A percentile compares a stretch with the other conserved stretches of the same genome.
Conservation (phyloP, 1,139 yeast species). For the Saccharomyces pastorianus region DNA sequence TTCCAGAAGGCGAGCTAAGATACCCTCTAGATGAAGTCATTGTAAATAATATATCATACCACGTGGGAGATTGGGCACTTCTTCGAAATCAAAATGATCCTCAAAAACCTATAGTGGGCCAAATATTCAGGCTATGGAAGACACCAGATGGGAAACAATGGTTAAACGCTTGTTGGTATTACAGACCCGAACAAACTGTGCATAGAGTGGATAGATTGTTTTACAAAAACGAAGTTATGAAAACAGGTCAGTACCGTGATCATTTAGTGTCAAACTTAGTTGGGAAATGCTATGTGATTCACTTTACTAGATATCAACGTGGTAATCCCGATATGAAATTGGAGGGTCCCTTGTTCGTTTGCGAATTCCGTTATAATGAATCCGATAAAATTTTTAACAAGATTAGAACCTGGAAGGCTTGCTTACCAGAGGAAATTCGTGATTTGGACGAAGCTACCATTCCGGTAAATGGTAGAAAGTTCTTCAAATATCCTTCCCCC, state of each 20-base stretch:
- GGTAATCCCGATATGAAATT: constrained; percentile 84
- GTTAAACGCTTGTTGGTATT: constrained; percentile 95
- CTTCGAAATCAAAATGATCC: constrained; percentile 81
- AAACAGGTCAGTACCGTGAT: constrained; percentile 94
- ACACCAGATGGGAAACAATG: constrained; percentile 72
- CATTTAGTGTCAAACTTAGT: constrained; percentile 81
- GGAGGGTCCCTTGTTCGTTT: constrained; percentile 81
- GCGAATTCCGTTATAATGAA: constrained; percentile 93
- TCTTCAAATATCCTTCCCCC: constrained; percentile 75
- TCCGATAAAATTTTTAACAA: constrained; percentile 83
- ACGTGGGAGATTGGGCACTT: constrained; percentile 93
- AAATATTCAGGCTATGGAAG: constrained; percentile 87
- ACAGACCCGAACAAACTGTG: constrained; percentile 94
- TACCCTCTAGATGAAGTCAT: constrained; percentile 71
- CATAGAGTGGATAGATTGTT: constrained; percentile 85
- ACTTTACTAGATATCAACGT: constrained; percentile 86
- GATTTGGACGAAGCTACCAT: constrained; percentile 79
- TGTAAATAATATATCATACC: constrained; percentile 62
- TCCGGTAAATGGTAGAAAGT: constrained; percentile 47
- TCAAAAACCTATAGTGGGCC: constrained; percentile 85
- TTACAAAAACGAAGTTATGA: constrained; percentile 89
- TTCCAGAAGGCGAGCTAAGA: constrained; percentile 62
- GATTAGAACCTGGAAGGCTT: constrained; percentile 97
- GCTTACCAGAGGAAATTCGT: constrained; percentile 93
- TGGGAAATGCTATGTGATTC: constrained; percentile 91